Evolutionary conservation across 192 early-diverging fungal genomes (phyloP).

Genomic region (Dissophora ornata): DNA sequence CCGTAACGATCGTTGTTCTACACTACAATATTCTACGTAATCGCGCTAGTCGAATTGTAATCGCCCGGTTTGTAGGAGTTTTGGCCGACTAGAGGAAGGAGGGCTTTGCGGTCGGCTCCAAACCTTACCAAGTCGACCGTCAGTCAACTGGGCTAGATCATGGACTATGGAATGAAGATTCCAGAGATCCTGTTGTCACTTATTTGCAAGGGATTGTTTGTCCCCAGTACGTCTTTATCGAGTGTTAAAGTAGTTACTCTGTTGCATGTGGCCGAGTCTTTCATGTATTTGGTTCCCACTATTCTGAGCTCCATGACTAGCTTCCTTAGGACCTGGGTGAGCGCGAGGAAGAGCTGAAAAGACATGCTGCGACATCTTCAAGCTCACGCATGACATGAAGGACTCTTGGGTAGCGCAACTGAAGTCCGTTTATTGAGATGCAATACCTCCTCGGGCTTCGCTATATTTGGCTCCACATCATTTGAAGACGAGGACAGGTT

Average conservation of each 20-base stretch:
- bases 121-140: too few species aligned
- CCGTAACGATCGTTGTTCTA: too few species aligned
- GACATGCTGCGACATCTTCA: conserved; percentile 13
- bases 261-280: too few species aligned
- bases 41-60: too few species aligned
- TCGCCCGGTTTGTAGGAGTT: too few species aligned
- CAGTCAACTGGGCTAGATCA: too few species aligned
- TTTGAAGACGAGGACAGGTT: conserved; percentile 16
- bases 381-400: conserved; percentile 10
- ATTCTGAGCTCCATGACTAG: too few species aligned
- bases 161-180: conserved; percentile 1
- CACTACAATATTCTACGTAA: too few species aligned
- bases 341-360: conserved; percentile 17
- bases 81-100: too few species aligned
- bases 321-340: too few species aligned
- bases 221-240: background rate
- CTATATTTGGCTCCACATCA: conserved; percentile 23
- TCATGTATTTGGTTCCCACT: too few species aligned
- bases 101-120: too few species aligned
- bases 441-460: conserved; percentile 4
- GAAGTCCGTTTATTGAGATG: conserved; percentile 3
- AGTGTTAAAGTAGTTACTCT: background rate
- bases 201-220: conserved; percentile 9
- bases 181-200: conserved; percentile 5
- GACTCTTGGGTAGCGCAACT: conserved; percentile 24